Conservation (phyloP, 495 filamentous ascomycete genomes). For the Podospora tetraspora region DNA sequence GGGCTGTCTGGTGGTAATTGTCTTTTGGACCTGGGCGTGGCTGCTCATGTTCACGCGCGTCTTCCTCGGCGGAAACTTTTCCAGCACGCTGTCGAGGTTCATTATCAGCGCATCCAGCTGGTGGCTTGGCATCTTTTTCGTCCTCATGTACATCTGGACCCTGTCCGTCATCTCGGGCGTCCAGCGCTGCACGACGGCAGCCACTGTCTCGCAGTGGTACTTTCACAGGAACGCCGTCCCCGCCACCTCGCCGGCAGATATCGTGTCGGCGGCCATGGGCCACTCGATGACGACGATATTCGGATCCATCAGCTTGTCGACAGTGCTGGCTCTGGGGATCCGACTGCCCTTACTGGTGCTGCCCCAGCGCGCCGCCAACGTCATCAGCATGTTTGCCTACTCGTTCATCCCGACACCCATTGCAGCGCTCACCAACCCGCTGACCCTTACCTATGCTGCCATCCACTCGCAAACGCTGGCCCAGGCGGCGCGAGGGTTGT, state of each 20-base stretch:
- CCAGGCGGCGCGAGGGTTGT: constrained; percentile 67
- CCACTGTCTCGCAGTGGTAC: constrained; percentile 97
- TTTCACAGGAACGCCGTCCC: constrained; percentile 87
- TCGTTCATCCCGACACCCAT: constrained; percentile 78
- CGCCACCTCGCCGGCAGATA: constrained; percentile 63
- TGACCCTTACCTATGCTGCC: constrained; percentile 86
- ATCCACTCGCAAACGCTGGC: constrained; percentile 84
- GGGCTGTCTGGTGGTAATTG: constrained; percentile 64
- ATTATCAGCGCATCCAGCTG: constrained; percentile 81
- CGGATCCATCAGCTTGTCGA: constrained; percentile 84
- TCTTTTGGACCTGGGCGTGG: constrained; percentile 93
- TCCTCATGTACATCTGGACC: constrained; percentile 93
- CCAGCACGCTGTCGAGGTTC: constrained; percentile 54
- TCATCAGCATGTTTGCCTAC: constrained; percentile 68
- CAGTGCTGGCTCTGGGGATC: constrained; percentile 70
- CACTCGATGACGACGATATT: constrained; percentile 85
- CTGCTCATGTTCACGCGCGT: constrained; percentile 93
- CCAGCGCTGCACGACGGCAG: constrained; percentile 85
- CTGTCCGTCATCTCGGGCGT: constrained; percentile 77
- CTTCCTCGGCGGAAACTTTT: constrained; percentile 79
- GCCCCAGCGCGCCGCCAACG: constrained; percentile 59
- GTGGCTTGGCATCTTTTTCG: constrained; percentile 86
- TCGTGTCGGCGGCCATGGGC: constrained; percentile 73
- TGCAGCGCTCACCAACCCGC: constrained; percentile 76
- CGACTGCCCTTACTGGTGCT: constrained; percentile 82